These are phyloP conservation scores for Darksidea phi DNA, from an alignment of 495 filamentous ascomycete genomes.

Conservation along the genomic window DNA sequence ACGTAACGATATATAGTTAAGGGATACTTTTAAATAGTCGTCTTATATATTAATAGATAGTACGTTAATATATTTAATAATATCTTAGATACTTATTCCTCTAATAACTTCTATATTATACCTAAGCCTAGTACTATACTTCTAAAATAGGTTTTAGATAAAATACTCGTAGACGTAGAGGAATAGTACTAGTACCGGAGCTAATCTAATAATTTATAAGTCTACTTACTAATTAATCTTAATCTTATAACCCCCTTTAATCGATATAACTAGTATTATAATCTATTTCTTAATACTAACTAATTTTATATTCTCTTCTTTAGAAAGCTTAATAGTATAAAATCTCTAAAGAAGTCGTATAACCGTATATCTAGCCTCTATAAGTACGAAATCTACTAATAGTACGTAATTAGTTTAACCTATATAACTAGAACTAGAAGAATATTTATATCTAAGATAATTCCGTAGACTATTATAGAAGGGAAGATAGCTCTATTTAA, in stretches of 20 bases:
- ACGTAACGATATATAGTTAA: too few species aligned
- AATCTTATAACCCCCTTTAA: slow-evolving; percentile 42
- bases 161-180: too few species aligned
- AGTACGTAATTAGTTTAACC: slow-evolving; percentile 41
- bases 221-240: slow-evolving; percentile 1
- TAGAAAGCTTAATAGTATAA: slow-evolving; percentile 37
- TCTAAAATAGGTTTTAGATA: too few species aligned
- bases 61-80: too few species aligned
- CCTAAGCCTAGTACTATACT: too few species aligned
- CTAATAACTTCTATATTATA: too few species aligned
- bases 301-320: slow-evolving; percentile 1
- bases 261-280: slow-evolving; percentile 39
- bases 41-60: too few species aligned
- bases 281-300: slow-evolving; percentile 38
- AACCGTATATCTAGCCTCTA: slow-evolving; percentile 45
- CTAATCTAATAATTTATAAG: too few species aligned
- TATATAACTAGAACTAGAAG: slow-evolving; percentile 29
- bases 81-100: too few species aligned
- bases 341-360: slow-evolving; percentile 44
- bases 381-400: slow-evolving; percentile 44
- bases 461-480: slow-evolving; percentile 41
- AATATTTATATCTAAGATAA: slow-evolving; percentile 33
- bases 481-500: slow-evolving; percentile 37
- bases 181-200: too few species aligned
- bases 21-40: too few species aligned